Evolutionary conservation across 441 rosid species (phyloP).

Genomic region (Breynia disticha): DNA sequence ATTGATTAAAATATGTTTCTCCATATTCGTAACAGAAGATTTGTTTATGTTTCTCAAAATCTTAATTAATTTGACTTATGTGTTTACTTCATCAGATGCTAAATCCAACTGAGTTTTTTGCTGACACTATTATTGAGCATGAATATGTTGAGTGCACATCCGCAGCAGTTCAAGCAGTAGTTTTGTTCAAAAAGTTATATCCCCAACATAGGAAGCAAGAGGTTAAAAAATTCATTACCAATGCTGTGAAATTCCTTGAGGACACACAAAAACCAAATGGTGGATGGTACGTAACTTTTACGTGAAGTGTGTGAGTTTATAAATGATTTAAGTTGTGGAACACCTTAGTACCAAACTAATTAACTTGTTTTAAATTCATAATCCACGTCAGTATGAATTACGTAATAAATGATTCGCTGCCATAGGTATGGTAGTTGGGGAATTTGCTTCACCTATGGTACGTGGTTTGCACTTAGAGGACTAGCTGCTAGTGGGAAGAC

Average conservation of each 20-base stretch:
- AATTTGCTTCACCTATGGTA: constrained; percentile 36
- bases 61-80: neutral
- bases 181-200: constrained; percentile 37
- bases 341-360: no score
- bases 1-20: no score
- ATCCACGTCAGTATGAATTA: no score
- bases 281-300: constrained; percentile 36
- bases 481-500: constrained; percentile 37
- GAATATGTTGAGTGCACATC: constrained; percentile 55
- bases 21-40: neutral
- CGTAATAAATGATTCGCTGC: neutral
- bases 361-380: no score
- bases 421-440: constrained; percentile 45
- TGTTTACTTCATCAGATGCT: constrained; percentile 28
- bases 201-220: constrained; percentile 49
- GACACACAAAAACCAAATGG: constrained; percentile 40
- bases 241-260: constrained; percentile 30
- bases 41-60: neutral
- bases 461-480: constrained; percentile 30
- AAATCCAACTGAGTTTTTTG: constrained; percentile 55
- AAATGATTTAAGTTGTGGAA: no score
- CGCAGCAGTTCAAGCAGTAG: constrained; percentile 37
- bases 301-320: no score
- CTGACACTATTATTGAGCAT: constrained; percentile 49
- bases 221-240: constrained; percentile 29